Conservation (phyloP, 352 stramenopile species). For the Globisporangium sylvaticum region DNA sequence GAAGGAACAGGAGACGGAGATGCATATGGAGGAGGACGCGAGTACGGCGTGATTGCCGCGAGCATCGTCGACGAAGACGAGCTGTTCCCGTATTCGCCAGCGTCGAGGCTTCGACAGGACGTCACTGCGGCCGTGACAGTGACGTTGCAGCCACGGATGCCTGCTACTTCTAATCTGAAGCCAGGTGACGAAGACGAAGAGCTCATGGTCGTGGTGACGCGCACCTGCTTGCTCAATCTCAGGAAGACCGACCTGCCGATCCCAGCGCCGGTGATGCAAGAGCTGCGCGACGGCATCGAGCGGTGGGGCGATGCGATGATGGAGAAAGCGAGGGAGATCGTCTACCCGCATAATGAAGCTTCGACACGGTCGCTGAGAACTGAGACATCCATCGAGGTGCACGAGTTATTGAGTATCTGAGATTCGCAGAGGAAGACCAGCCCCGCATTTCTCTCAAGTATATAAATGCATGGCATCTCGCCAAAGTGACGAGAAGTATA, state of each 20-base stretch:
- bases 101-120: not conserved
- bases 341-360: not conserved
- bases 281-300: constrained; percentile 5
- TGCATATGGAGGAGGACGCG: not conserved
- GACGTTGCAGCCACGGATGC: not conserved
- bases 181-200: not conserved
- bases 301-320: constrained; percentile 12
- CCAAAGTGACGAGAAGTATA: too few species aligned
- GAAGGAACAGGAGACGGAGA: not conserved
- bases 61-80: constrained; percentile 7
- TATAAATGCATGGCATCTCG: too few species aligned
- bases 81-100: constrained; percentile 10
- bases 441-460: too few species aligned
- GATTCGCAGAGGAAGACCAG: too few species aligned
- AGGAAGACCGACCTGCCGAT: not conserved
- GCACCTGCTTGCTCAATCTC: constrained; percentile 1
- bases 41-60: constrained; percentile 4
- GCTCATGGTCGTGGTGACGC: constrained; percentile 1
- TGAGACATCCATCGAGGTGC: too few species aligned
- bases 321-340: constrained; percentile 7
- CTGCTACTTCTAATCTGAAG: not conserved
- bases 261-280: not conserved
- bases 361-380: too few species aligned
- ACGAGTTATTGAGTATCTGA: not conserved
- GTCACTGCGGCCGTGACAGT: constrained; percentile 3